These are phyloP conservation scores for Pseudogymnoascus sp. DNA, from an alignment of 2,329 filamentous ascomycete genomes.

Conservation along the genomic window DNA sequence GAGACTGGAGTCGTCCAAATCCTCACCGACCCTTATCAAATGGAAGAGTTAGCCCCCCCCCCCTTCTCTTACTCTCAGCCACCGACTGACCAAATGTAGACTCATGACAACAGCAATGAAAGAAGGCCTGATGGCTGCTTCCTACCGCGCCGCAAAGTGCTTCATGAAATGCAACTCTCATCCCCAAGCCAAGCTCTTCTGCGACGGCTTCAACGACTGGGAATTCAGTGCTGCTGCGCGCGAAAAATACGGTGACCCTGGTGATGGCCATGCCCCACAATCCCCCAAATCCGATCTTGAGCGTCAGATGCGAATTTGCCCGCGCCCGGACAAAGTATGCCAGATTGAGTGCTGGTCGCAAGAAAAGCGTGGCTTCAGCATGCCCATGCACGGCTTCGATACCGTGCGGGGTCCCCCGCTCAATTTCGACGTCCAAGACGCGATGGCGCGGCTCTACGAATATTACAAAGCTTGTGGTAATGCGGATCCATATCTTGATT, in stretches of 20 bases:
- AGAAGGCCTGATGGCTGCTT: constrained; percentile 6
- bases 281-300: background rate
- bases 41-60: background rate
- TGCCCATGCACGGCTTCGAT: background rate
- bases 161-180: constrained; percentile 8
- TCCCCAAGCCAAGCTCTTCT: background rate
- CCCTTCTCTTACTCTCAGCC: too few species aligned
- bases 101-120: constrained; percentile 2
- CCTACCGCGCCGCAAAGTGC: background rate
- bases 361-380: constrained; percentile 4
- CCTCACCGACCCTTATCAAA: constrained; percentile 1
- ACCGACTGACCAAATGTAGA: background rate
- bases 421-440: background rate
- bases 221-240: background rate
- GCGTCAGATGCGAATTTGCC: background rate
- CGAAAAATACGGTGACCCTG: background rate
- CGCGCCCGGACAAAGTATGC: constrained; percentile 8
- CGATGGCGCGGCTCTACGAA: background rate
- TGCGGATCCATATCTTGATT: background rate
- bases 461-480: constrained; percentile 1
- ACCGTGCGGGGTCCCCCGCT: background rate
- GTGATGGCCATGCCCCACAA: background rate
- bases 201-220: constrained; percentile 4
- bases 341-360: constrained; percentile 8
- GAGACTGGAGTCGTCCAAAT: background rate